Conservation (phyloP, 352 stramenopile species). For the Pythium chondricola region DNA sequence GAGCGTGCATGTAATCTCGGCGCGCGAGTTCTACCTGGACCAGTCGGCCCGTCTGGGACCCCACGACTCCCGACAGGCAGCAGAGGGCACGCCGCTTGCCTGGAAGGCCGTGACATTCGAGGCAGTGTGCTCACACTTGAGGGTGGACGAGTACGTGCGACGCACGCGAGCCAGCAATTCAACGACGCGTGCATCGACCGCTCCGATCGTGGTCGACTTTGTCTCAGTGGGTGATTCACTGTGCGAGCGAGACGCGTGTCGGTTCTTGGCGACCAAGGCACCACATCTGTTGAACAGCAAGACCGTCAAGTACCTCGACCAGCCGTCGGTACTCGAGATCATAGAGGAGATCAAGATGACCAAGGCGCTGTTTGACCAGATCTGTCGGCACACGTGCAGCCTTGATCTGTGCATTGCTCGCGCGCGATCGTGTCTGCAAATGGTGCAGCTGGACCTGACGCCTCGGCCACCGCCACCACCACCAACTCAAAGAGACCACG, state of each 20-base stretch:
- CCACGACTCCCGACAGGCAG: conserved; percentile 7
- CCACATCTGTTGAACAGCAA: conserved; percentile 33
- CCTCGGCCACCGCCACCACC: neutral
- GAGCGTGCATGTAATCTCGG: conserved; percentile 45
- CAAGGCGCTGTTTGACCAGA: conserved; percentile 25
- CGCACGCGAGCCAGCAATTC: conserved; percentile 11
- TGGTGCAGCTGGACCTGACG: conserved; percentile 27
- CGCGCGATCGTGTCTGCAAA: conserved; percentile 16
- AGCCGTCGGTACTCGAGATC: conserved; percentile 35
- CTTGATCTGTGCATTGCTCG: conserved; percentile 40
- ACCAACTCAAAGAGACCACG: neutral
- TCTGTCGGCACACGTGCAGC: conserved; percentile 31
- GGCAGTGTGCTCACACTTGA: conserved; percentile 39
- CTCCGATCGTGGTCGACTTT: conserved; percentile 24
- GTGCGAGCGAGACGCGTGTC: conserved; percentile 50
- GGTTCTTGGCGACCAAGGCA: conserved; percentile 29
- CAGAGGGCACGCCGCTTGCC: conserved; percentile 28
- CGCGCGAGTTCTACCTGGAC: conserved; percentile 48
- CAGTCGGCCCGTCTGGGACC: conserved; percentile 20
- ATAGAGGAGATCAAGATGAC: conserved; percentile 40
- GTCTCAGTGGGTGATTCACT: conserved; percentile 52
- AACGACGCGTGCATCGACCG: neutral
- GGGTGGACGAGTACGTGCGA: conserved; percentile 32
- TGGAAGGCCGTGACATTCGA: conserved; percentile 55
- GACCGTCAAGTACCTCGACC: conserved; percentile 48